These are phyloP conservation scores for Quercus variabilis DNA, from an alignment of 306 rosid species.

Conservation along the genomic window DNA sequence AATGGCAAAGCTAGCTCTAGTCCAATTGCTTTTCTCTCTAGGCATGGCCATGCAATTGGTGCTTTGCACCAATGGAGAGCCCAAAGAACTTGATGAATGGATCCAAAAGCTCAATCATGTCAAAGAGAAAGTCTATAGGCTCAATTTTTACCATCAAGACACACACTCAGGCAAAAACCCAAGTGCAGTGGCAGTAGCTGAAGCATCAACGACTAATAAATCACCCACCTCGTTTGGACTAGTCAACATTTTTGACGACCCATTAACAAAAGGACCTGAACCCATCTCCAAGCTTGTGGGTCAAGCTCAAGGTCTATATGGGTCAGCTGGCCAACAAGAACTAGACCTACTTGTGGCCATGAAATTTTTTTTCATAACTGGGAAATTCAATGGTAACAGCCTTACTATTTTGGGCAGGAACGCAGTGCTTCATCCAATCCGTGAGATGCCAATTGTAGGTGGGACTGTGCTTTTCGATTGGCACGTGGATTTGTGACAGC, in stretches of 20 bases:
- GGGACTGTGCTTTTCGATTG: conserved; percentile 11
- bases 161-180: background rate
- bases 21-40: background rate
- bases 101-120: background rate
- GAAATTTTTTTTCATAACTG: too few relatives aligned
- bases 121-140: background rate
- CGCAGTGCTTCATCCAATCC: background rate
- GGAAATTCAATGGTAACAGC: background rate
- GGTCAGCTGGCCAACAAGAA: background rate
- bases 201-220: background rate
- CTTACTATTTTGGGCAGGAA: conserved; percentile 13
- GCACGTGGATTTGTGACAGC: background rate
- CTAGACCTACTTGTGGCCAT: background rate
- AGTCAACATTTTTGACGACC: background rate
- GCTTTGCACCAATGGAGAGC: background rate
- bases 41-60: background rate
- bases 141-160: conserved; percentile 9
- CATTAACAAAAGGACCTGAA: background rate
- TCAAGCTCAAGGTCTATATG: conserved; percentile 3
- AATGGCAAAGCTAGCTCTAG: background rate
- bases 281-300: conserved; percentile 1
- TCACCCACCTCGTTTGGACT: conserved; percentile 1
- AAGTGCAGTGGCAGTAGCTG: background rate
- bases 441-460: conserved; percentile 11
- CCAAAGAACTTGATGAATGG: background rate